Conservation (phyloP, 2,329 filamentous ascomycete species). For the Ophiostoma sp. region DNA sequence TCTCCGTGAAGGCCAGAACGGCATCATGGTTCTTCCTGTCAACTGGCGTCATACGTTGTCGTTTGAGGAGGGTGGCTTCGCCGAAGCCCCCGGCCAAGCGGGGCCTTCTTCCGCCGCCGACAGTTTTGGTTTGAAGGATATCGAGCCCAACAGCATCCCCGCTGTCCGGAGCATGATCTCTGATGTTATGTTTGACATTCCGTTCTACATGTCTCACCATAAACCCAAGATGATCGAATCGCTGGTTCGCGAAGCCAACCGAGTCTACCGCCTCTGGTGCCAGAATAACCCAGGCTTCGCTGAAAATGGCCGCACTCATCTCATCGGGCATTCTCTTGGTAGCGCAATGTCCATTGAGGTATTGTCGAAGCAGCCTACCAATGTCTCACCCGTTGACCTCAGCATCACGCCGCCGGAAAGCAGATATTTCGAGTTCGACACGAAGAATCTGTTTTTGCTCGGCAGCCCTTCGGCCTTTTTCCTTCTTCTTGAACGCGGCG, state of each 20-base stretch:
- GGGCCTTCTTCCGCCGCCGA: slow-evolving; percentile 50
- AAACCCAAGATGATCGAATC: slow-evolving; percentile 92
- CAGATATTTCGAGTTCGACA: slow-evolving; percentile 76
- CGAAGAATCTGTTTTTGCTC: slow-evolving; percentile 78
- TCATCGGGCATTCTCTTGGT: slow-evolving; percentile 89
- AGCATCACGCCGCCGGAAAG: slow-evolving; percentile 39
- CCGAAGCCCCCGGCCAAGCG: slow-evolving; percentile 38
- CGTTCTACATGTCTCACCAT: slow-evolving; percentile 95
- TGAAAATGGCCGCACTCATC: slow-evolving; percentile 74
- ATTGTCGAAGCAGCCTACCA: slow-evolving; percentile 79
- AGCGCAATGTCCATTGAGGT: slow-evolving; percentile 94
- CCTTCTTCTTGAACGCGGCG: slow-evolving; percentile 69
- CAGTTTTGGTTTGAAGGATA: slow-evolving; percentile 69
- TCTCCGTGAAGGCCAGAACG: slow-evolving; percentile 70
- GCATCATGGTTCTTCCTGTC: slow-evolving; percentile 87
- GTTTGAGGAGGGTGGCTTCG: slow-evolving; percentile 67
- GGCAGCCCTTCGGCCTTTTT: slow-evolving; percentile 94
- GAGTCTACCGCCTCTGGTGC: slow-evolving; percentile 94
- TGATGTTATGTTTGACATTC: slow-evolving; percentile 97
- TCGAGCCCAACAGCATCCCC: slow-evolving; percentile 84
- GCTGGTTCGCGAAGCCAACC: slow-evolving; percentile 83
- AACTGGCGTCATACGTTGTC: slow-evolving; percentile 91
- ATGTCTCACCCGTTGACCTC: slow-evolving; percentile 48
- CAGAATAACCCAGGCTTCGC: slow-evolving; percentile 84
- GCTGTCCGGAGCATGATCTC: slow-evolving; percentile 91